Base-by-base conservation (phyloP, 306 rosid species). In the Adenanthera pavonina region DNA sequence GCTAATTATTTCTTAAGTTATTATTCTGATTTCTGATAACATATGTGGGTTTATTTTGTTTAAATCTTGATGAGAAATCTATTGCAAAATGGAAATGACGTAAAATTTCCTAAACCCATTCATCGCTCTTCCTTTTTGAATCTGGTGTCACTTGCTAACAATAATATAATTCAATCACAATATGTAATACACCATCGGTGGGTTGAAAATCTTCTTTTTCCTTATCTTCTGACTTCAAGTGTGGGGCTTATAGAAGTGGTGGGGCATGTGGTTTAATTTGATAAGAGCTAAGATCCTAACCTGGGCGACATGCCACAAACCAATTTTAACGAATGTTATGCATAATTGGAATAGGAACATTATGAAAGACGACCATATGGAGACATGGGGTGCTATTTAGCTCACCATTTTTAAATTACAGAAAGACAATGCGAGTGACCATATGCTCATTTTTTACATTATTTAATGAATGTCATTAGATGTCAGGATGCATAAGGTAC, bases 61-160 rank as follows among this genome's bases (percentile, higher is more conserved):
- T 74, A 35, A 66, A 69, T 85, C 41, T 25, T 77, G 7, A 66
- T 65, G 72, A 56, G 70, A 33, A 33, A 68, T 36, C 38, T 73
- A 56, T 38, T 40, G 46, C 72, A 66, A 66, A 38, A 40, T 68
- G 66, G 65, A 20, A 49, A 16, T 48, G 52, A 59, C 56, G 57
- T 66, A 72, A 9, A 47, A 64, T 17, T 69, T 52, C 65, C 65
- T 67, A 40, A 43, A 59, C 78, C 41, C 77, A 70, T 75, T 82
- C 20, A 41, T 69, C 51, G 59, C 38, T 75, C 76, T 78, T 82
- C 68, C 81, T 52, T 81, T 73, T 56, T 80, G 36, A 64, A 47
- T 53, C 41, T 77, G 20, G 59, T n/a, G 70, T 61, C 52, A 70
- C 79, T 72, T 48, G 83, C 38, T 40, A 3, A 74, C 44, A 43